These are phyloP conservation scores for Eucalyptus melliodora DNA, from an alignment of 345 rosid species.

Conservation along the genomic window DNA sequence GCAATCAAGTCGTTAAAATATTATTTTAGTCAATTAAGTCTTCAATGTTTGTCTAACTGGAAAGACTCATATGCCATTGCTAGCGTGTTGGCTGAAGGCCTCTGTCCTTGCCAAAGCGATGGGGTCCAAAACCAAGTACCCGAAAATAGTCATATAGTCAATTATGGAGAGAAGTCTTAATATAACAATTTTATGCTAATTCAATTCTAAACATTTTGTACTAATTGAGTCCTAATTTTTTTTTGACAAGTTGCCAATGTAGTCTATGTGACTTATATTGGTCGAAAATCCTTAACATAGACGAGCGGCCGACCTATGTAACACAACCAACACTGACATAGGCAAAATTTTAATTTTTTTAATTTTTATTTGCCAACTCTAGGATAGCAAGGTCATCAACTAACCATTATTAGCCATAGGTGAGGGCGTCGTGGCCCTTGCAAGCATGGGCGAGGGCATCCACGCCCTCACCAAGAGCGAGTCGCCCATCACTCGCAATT, in stretches of 20 bases:
- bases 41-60: neutral
- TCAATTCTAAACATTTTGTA: neutral
- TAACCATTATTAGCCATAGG: neutral
- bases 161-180: neutral
- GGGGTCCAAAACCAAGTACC: neutral
- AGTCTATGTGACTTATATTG: neutral
- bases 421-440: neutral
- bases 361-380: no score
- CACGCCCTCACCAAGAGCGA: no score
- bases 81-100: neutral
- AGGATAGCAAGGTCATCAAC: no score
- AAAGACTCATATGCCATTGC: neutral
- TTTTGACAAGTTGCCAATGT: neutral
- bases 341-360: no score
- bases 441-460: neutral
- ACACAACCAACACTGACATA: no score
- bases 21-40: neutral
- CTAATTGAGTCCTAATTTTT: neutral
- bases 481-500: no score
- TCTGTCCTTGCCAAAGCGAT: neutral
- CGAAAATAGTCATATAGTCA: neutral
- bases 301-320: fast-evolving
- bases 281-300: neutral
- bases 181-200: neutral
- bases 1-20: neutral